phyloP scores from a whole-genome alignment of 305 asterid species.

The Rubia peregrina region DNA sequence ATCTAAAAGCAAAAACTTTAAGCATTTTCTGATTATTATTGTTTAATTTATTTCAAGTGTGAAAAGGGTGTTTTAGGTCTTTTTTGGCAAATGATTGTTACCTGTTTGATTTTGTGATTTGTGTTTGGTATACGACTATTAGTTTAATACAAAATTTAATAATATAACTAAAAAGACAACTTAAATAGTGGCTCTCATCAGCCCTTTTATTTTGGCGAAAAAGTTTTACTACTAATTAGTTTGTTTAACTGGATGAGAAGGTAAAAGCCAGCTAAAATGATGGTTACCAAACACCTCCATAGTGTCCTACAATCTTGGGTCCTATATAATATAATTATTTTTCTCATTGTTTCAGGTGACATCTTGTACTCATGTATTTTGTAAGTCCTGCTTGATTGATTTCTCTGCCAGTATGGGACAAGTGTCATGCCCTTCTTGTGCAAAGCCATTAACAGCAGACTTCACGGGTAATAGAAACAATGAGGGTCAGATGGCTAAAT shows the following conservation, averaged over 20 bases:
- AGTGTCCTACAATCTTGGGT: background rate
- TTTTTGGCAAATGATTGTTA: background rate
- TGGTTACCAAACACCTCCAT: too few species aligned
- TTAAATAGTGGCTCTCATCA: background rate
- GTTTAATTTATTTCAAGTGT: too few species aligned
- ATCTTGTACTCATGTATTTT: slow-evolving; percentile 69
- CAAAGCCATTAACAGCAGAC: slow-evolving; percentile 80
- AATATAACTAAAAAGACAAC: background rate
- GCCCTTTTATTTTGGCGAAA: background rate
- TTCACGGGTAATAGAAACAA: slow-evolving; percentile 43
- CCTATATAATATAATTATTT: background rate
- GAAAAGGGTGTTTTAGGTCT: background rate
- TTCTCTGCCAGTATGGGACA: slow-evolving; percentile 60
- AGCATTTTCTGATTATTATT: background rate
- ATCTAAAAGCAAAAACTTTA: background rate
- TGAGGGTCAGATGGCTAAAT: slow-evolving; percentile 43
- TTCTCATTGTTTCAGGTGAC: slow-evolving; percentile 49
- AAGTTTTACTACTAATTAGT: too few species aligned
- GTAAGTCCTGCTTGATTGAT: slow-evolving; percentile 78
- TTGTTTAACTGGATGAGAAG: too few species aligned
- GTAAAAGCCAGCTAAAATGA: too few species aligned
- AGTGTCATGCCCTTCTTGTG: slow-evolving; percentile 76
- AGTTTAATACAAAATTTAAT: background rate
- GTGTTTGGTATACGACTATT: background rate
- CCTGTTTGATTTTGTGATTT: background rate